Percentiles rank a stretch among this genome's conserved stretches.
Conservation (phyloP, 495 filamentous ascomycete species). For the Lasiosphaeria ovina region DNA sequence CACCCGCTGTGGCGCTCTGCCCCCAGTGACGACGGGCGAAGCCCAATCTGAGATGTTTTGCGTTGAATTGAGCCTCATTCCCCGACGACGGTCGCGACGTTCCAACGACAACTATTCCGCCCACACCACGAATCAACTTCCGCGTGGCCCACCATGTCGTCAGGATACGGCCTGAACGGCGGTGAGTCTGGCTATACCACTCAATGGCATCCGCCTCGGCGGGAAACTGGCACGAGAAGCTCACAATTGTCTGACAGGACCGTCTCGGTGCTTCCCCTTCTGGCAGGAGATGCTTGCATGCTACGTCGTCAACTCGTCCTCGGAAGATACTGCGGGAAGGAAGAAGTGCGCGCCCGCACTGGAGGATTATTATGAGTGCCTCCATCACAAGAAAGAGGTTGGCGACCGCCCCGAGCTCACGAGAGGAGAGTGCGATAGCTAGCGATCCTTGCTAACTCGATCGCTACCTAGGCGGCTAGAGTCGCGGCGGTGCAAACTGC, state of each 20-base stretch:
- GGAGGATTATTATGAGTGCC: constrained; percentile 97
- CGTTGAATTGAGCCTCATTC: constrained; percentile 10
- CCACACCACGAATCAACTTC: constrained; percentile 20
- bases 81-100: constrained; percentile 19
- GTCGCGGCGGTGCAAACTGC: constrained; percentile 76
- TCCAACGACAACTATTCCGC: constrained; percentile 15
- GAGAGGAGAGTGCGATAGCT: neutral
- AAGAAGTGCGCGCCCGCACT: constrained; percentile 85
- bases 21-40: constrained; percentile 3
- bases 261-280: constrained; percentile 93
- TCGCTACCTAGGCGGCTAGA: constrained; percentile 65
- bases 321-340: constrained; percentile 74
- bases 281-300: constrained; percentile 93
- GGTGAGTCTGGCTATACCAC: constrained; percentile 50
- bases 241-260: constrained; percentile 51
- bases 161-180: constrained; percentile 76
- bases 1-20: constrained; percentile 1
- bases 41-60: constrained; percentile 21
- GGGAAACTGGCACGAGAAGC: constrained; percentile 6
- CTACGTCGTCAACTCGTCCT: constrained; percentile 78
- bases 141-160: constrained; percentile 62
- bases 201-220: constrained; percentile 14
- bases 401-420: neutral
- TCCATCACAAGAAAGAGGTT: constrained; percentile 98
- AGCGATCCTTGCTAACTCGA: constrained; percentile 9